phyloP scores from a whole-genome alignment of 371 early-diverging fungal genomes.

The Vittaforma corneae region DNA sequence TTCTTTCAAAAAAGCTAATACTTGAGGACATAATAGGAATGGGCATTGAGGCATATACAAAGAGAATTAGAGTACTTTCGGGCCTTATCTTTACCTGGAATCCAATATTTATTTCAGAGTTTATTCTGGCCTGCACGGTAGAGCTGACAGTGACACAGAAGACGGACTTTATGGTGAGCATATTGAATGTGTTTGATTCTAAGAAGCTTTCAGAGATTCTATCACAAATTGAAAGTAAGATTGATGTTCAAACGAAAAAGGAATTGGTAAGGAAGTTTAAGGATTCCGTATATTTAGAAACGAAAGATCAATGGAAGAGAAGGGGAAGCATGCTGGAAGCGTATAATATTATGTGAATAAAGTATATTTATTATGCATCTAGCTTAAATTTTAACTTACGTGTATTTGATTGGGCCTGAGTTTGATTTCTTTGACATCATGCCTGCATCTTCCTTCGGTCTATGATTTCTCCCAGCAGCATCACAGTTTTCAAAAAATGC shows the following conservation, averaged over 20 bases:
- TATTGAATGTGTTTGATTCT: slow-evolving; percentile 37
- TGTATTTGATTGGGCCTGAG: too few relatives aligned
- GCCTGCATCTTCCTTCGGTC: too few relatives aligned
- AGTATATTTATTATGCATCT: too few relatives aligned
- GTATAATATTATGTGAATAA: slow-evolving; percentile 40
- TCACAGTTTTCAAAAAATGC: too few relatives aligned
- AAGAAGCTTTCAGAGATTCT: slow-evolving; percentile 46
- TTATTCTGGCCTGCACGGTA: slow-evolving; percentile 45
- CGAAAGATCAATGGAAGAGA: slow-evolving; percentile 14
- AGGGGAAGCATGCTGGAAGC: slow-evolving; percentile 45
- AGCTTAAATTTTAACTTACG: too few relatives aligned
- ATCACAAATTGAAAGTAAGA: slow-evolving; percentile 34
- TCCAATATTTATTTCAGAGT: slow-evolving; percentile 55
- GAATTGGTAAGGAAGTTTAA: slow-evolving; percentile 27
- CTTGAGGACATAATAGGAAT: slow-evolving; percentile 34
- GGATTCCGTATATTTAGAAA: background rate
- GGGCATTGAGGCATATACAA: slow-evolving; percentile 1
- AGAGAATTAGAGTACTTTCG: slow-evolving; percentile 36
- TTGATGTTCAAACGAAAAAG: slow-evolving; percentile 27
- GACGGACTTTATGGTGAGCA: slow-evolving; percentile 1
- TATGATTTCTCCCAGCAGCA: too few relatives aligned
- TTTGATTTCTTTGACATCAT: too few relatives aligned
- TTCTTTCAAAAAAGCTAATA: slow-evolving; percentile 52
- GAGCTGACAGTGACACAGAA: slow-evolving; percentile 29
- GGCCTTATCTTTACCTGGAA: slow-evolving; percentile 58